These are phyloP conservation scores for Fragilariopsis cylindrus DNA, from an alignment of 108 stramenopile genomes.

Conservation along the genomic window DNA sequence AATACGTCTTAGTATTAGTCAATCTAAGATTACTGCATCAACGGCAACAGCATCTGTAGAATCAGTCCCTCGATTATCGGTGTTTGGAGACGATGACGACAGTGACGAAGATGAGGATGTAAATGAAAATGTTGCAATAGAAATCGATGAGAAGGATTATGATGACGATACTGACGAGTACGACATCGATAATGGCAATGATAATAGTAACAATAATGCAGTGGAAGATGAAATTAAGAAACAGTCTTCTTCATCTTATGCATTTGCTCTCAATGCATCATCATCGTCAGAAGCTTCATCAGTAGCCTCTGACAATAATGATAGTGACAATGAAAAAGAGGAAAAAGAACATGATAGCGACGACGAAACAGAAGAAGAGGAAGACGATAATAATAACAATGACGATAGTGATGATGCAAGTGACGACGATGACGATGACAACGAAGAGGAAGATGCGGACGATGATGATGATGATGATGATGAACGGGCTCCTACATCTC, in stretches of 20 bases:
- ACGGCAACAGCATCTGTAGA: neutral
- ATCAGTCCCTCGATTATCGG: neutral
- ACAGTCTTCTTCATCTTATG: too few relatives aligned
- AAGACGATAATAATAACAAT: neutral
- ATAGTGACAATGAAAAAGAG: neutral
- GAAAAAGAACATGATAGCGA: neutral
- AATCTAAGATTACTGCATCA: neutral
- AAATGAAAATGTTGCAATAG: neutral
- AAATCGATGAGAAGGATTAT: neutral
- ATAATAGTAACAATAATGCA: neutral
- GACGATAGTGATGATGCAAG: neutral
- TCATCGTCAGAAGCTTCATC: too few relatives aligned
- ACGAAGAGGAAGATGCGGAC: neutral
- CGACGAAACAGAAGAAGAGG: neutral
- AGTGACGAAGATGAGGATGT: neutral
- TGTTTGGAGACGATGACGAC: slow-evolving; percentile 5
- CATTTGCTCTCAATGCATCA: too few relatives aligned
- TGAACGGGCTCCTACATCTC: neutral
- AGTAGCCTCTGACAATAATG: neutral
- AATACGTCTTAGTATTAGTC: slow-evolving; percentile 7
- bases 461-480: neutral
- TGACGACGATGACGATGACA: neutral
- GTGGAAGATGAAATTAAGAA: neutral
- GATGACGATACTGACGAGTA: neutral
- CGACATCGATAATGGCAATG: neutral